Percentiles rank a stretch among this genome's conserved stretches.
Conservation (phyloP, 73 alveolate genomes). For the Strombidium stylifer region DNA sequence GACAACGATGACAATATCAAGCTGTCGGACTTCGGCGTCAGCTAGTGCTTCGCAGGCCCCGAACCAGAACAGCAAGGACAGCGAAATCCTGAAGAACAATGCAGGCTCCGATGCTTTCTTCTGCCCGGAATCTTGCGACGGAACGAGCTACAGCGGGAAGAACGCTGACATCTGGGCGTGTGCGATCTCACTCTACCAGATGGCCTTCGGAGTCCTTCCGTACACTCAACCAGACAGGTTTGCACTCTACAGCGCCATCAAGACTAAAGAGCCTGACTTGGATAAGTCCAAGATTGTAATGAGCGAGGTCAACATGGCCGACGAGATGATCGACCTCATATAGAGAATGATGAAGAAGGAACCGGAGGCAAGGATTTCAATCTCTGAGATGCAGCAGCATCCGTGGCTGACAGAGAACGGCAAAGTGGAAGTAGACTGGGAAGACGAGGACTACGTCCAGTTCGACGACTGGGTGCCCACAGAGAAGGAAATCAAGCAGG, state of each 20-base stretch:
- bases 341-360: slow-evolving; percentile 64
- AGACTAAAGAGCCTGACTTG: slow-evolving; percentile 30
- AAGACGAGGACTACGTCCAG: no score
- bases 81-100: slow-evolving; percentile 35
- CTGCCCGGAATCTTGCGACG: slow-evolving; percentile 52
- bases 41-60: slow-evolving; percentile 41
- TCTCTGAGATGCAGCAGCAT: slow-evolving; percentile 62
- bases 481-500: no score
- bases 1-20: slow-evolving; percentile 66
- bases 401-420: slow-evolving; percentile 60
- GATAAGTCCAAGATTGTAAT: background rate
- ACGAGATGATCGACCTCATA: slow-evolving; percentile 42
- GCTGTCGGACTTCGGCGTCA: slow-evolving; percentile 83
- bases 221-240: slow-evolving; percentile 22
- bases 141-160: slow-evolving; percentile 44
- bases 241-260: slow-evolving; percentile 33
- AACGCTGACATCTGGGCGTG: slow-evolving; percentile 65
- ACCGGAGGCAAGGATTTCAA: slow-evolving; percentile 63
- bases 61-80: slow-evolving; percentile 1
- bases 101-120: slow-evolving; percentile 52
- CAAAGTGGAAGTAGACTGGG: background rate
- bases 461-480: no score
- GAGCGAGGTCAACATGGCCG: slow-evolving; percentile 20
- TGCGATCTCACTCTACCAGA: slow-evolving; percentile 48
- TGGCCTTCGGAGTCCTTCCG: slow-evolving; percentile 45